These are phyloP conservation scores for Xylaria sp. DNA, from an alignment of 2,329 filamentous ascomycete genomes.

Conservation along the genomic window DNA sequence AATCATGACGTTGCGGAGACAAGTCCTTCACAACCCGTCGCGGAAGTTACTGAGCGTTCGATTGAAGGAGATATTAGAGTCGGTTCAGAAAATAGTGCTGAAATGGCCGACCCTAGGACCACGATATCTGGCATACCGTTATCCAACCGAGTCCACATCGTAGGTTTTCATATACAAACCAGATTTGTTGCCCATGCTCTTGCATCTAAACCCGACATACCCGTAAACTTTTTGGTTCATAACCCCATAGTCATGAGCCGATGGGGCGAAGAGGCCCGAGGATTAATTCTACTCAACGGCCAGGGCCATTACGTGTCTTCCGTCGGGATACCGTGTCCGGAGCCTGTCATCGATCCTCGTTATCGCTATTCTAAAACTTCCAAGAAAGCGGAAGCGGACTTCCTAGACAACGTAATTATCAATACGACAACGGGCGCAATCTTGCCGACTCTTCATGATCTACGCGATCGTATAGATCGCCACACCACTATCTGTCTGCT, in stretches of 20 bases:
- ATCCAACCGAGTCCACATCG: constrained; percentile 63
- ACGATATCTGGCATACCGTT: background rate
- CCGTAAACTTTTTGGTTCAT: constrained; percentile 72
- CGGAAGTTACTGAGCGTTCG: background rate
- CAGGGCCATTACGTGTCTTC: constrained; percentile 50
- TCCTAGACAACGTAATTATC: constrained; percentile 46
- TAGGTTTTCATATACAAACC: constrained; percentile 73
- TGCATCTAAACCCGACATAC: constrained; percentile 66
- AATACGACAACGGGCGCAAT: constrained; percentile 37
- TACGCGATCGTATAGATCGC: constrained; percentile 54
- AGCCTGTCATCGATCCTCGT: constrained; percentile 30
- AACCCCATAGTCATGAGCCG: constrained; percentile 54
- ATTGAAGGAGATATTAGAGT: background rate
- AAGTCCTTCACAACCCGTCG: background rate
- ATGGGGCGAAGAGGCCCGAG: constrained; percentile 60
- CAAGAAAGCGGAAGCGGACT: constrained; percentile 15
- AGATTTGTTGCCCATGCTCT: constrained; percentile 74
- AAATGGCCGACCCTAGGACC: background rate
- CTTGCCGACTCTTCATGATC: constrained; percentile 36
- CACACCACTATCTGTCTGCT: constrained; percentile 80
- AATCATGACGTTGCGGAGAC: background rate
- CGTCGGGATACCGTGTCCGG: constrained; percentile 42
- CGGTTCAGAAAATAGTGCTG: background rate
- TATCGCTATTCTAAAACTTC: background rate
- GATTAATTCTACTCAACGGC: constrained; percentile 59